Base-by-base conservation (phyloP, 2,329 filamentous ascomycete species). In the Alternaria dauci region DNA sequence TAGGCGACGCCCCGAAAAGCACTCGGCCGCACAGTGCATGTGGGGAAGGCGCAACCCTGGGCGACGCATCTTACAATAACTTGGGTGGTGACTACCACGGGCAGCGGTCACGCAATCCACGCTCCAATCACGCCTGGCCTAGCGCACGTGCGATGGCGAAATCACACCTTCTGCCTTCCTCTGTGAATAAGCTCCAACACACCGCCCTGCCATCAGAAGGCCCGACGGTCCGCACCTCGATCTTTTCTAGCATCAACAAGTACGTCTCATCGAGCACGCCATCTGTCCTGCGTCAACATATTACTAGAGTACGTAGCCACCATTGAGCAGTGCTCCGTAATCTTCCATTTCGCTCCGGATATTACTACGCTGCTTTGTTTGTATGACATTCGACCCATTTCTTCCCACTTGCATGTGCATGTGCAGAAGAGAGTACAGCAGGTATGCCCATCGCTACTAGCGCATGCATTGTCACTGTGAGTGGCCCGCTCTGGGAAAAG, bases 21-120 rank as follows among this genome's bases (percentile, higher is more conserved):
- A 14, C 16, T 56, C 46, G 50, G 58, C 52, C 52, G 62, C 62
- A 61, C 55, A 48, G 60, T 58, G 62, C 52, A 63, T 69, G 66
- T 70, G 69, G 69, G 66, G 68, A 66, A 68, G 48, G 28, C 58
- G 55, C 59, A 52, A 30, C 44, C 42, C 58, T 57, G 52, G 44
- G 52, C 11, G 28, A 30, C 28, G 39, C 61, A 39, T 26, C 53
- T 25, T 59, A 44, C 52, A 55, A 59, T 3, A 52, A 55, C 39
- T 52, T 52, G 50, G 53, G 50, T 61, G 41, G 48, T 55, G 52
- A 50, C 28, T 30, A 30, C 28, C 28, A 30, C 28, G 28, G 50
- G 41, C 41, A 28, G 36, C 53, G 57, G 48, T 59, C 62, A 54
- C 59, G 59, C 59, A 42, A 61, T 59, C 59, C 43, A 59, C 59